These are phyloP conservation scores for Phytophthora niederhauseri DNA, from an alignment of 352 stramenopile genomes.

Conservation along the genomic window DNA sequence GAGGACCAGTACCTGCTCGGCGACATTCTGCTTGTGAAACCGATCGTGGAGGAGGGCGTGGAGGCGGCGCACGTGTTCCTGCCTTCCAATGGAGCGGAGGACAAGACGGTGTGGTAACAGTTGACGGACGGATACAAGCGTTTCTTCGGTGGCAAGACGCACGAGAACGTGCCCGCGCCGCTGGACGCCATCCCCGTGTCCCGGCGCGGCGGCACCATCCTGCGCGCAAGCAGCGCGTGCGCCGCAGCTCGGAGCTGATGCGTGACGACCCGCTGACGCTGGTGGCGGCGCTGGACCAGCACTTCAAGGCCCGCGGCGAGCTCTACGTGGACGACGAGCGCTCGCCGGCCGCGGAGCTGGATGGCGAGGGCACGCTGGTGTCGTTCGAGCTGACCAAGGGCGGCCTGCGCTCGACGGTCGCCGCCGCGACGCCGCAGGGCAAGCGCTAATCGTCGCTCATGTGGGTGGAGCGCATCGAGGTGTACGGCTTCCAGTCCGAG, in stretches of 20 bases:
- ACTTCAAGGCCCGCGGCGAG: conserved; percentile 78
- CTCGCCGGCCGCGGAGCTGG: conserved; percentile 71
- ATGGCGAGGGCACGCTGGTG: conserved; percentile 59
- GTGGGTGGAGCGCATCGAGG: conserved; percentile 88
- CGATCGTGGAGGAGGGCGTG: conserved; percentile 90
- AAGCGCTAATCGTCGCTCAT: conserved; percentile 55
- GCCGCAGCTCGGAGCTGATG: conserved; percentile 96
- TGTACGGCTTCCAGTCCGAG: conserved; percentile 63
- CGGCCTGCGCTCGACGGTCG: conserved; percentile 39
- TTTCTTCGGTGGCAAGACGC: conserved; percentile 54
- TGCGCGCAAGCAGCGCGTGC: conserved; percentile 96
- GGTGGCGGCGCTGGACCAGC: conserved; percentile 91
- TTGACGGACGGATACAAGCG: conserved; percentile 73
- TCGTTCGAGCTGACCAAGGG: conserved; percentile 45
- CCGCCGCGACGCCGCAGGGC: conserved; percentile 30
- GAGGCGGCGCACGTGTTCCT: conserved; percentile 91
- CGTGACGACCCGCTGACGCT: conserved; percentile 97
- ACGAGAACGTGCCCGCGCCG: conserved; percentile 76
- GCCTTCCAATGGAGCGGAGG: conserved; percentile 46
- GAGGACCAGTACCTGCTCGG: conserved; percentile 97
- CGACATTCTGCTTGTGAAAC: conserved; percentile 95
- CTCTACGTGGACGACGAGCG: conserved; percentile 98
- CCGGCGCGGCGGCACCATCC: conserved; percentile 95
- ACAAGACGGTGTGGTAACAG: conserved; percentile 92
- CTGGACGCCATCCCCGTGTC: conserved; percentile 98